phyloP scores from a whole-genome alignment of 2,329 filamentous ascomycete genomes.

The Fusarium subglutinans region DNA sequence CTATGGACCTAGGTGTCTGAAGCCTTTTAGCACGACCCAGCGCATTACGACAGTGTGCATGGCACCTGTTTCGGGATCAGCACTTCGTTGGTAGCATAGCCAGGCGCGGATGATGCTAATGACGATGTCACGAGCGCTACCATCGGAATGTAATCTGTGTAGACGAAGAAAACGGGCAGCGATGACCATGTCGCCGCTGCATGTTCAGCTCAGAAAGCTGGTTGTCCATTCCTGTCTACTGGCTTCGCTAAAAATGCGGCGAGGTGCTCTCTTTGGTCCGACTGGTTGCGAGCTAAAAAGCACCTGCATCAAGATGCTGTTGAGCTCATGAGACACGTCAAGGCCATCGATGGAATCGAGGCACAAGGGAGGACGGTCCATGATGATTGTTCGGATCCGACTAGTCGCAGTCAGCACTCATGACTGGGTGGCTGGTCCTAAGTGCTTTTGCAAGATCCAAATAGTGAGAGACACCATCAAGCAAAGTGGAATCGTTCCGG shows the following conservation, averaged over 20 bases:
- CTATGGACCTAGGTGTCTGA: rapidly evolving
- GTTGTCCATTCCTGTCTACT: background rate
- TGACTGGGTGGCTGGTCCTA: no score
- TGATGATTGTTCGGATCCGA: background rate
- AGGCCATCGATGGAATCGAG: background rate
- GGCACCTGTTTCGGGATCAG: background rate
- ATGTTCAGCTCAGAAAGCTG: background rate
- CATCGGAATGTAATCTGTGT: no score
- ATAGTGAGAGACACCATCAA: background rate
- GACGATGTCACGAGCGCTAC: background rate
- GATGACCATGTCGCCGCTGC: background rate
- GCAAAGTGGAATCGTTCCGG: no score
- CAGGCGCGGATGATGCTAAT: background rate
- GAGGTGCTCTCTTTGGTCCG: background rate
- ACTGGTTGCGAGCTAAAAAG: no score
- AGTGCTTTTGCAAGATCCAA: background rate
- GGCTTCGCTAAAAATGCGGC: background rate
- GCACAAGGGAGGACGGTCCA: background rate
- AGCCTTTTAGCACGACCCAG: background rate
- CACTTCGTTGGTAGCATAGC: background rate
- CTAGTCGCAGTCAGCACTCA: background rate
- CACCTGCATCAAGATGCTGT: background rate
- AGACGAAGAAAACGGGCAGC: no score
- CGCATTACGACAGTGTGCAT: background rate
- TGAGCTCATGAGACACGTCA: background rate